Evolutionary conservation across 345 rosid species (phyloP).

Genomic region (Theobroma cacao): DNA sequence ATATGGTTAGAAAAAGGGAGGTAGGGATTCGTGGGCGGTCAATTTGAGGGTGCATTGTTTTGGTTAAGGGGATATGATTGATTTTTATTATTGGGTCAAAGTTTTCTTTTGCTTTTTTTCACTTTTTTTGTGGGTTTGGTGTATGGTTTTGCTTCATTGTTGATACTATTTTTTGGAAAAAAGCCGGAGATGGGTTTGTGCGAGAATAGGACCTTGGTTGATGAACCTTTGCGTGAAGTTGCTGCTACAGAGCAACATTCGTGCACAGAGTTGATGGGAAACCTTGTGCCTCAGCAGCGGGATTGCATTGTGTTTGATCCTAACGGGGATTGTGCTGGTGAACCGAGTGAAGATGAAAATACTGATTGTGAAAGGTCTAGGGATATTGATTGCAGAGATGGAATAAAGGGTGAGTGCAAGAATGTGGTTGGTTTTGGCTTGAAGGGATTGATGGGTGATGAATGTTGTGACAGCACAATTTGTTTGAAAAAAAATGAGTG

Average conservation of each 20-base stretch:
- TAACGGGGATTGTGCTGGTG: conserved; percentile 22
- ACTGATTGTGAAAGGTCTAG: conserved; percentile 16
- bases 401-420: conserved; percentile 2
- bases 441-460: conserved; percentile 7
- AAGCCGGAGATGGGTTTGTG: conserved; percentile 34
- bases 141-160: conserved; percentile 17
- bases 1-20: background rate
- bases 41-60: conserved; percentile 32
- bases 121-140: background rate
- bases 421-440: conserved; percentile 3
- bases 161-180: conserved; percentile 1
- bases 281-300: conserved; percentile 17
- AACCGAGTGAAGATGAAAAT: conserved; percentile 22
- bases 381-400: conserved; percentile 8
- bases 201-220: conserved; percentile 17
- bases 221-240: conserved; percentile 18
- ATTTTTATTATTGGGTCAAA: conserved; percentile 8
- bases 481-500: background rate
- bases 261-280: conserved; percentile 16
- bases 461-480: background rate
- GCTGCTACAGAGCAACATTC: conserved; percentile 18
- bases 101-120: background rate
- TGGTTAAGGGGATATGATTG: conserved; percentile 17
- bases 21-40: conserved; percentile 28
- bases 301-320: conserved; percentile 24